Evolutionary conservation across 2,329 filamentous ascomycete species (phyloP).

Genomic region (Penicillium sclerotiorum): DNA sequence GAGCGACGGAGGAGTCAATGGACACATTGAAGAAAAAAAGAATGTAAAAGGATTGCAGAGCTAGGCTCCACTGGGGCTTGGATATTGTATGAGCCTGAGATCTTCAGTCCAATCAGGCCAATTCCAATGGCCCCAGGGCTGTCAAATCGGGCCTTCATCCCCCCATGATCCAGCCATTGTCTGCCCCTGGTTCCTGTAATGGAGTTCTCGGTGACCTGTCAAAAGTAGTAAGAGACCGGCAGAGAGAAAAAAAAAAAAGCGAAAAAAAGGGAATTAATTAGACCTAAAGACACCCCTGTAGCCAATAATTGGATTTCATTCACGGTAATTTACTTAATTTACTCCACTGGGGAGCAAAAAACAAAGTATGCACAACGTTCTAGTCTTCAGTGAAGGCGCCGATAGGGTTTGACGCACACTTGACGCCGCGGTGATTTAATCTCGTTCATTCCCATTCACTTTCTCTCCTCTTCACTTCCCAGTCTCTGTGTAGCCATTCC

Average conservation of each 20-base stretch:
- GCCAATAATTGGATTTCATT: neutral
- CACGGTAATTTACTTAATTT: neutral
- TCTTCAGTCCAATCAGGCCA: neutral
- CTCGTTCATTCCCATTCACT: slow-evolving; percentile 7
- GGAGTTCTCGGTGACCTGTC: neutral
- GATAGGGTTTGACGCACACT: slow-evolving; percentile 19
- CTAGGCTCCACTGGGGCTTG: neutral
- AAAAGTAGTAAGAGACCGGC: neutral
- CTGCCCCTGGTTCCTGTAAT: slow-evolving; percentile 1
- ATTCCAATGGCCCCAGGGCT: neutral
- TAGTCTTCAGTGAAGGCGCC: slow-evolving; percentile 3
- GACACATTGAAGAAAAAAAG: neutral
- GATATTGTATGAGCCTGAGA: neutral
- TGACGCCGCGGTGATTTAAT: slow-evolving; percentile 16
- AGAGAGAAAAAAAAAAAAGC: neutral
- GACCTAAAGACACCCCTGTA: neutral
- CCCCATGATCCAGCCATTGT: slow-evolving; percentile 4
- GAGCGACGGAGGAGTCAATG: neutral
- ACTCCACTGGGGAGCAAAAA: neutral
- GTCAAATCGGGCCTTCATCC: neutral
- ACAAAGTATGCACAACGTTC: neutral
- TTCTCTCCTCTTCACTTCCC: slow-evolving; percentile 7
- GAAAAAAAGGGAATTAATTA: neutral
- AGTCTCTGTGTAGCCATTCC: slow-evolving; percentile 10
- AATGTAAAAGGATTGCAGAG: neutral